phyloP scores from a whole-genome alignment of 2,329 filamentous ascomycete species.

The Penicillium italicum region DNA sequence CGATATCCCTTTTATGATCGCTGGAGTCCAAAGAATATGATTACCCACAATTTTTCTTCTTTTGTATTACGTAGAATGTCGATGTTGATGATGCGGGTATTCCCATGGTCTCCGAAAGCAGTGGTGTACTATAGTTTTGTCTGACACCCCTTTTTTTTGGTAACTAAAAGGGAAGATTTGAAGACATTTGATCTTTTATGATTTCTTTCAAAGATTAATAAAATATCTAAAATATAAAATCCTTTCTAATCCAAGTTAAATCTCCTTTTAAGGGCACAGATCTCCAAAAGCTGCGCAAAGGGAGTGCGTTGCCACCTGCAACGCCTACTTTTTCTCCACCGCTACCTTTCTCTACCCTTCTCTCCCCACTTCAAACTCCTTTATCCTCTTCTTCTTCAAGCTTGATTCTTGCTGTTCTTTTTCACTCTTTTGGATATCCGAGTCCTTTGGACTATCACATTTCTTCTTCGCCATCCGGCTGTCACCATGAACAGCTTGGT shows the following conservation, averaged over 20 bases:
- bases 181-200: neutral
- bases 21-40: constrained; percentile 6
- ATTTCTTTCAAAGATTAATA: no score
- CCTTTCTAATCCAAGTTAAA: neutral
- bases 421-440: constrained; percentile 6
- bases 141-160: neutral
- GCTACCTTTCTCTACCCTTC: constrained; percentile 30
- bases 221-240: no score
- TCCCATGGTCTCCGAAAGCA: constrained; percentile 3
- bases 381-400: constrained; percentile 16
- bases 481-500: constrained; percentile 60
- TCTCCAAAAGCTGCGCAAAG: constrained; percentile 21
- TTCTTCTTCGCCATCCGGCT: constrained; percentile 28
- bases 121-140: neutral
- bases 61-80: neutral
- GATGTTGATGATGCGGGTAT: constrained; percentile 10
- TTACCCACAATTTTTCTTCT: neutral
- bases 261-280: constrained; percentile 13
- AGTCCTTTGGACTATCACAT: constrained; percentile 1
- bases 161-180: neutral
- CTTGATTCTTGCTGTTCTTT: constrained; percentile 9
- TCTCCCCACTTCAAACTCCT: constrained; percentile 22
- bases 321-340: constrained; percentile 32
- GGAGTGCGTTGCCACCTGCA: constrained; percentile 38
- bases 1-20: constrained; percentile 18